These are phyloP conservation scores for Trichoderma oligosporum DNA, from an alignment of 2,329 filamentous ascomycete genomes.

Conservation along the genomic window DNA sequence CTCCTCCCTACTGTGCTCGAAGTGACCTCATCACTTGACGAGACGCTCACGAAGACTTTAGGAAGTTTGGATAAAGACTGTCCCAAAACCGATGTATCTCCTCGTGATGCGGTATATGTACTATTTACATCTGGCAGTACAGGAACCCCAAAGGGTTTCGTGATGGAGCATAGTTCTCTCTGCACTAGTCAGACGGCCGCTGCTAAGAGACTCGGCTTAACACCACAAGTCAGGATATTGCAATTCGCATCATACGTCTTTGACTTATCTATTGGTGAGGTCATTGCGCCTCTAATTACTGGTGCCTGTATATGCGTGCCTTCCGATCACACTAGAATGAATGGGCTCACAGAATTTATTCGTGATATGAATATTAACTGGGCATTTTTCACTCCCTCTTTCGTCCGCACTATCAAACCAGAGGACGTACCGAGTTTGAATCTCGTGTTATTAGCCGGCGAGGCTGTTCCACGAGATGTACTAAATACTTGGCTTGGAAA, in stretches of 20 bases:
- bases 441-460: not conserved
- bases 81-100: not conserved
- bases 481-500: not conserved
- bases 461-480: slow-evolving; percentile 5
- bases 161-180: slow-evolving; percentile 20
- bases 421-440: not conserved
- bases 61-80: not conserved
- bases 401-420: slow-evolving; percentile 7
- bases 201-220: not conserved
- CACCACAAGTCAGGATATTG: not conserved
- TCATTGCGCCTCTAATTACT: not conserved
- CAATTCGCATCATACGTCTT: slow-evolving; percentile 12
- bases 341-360: not conserved
- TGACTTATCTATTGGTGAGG: slow-evolving; percentile 4
- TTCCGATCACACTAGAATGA: slow-evolving; percentile 12
- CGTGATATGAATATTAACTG: not conserved
- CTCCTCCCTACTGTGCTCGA: not conserved
- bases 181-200: not conserved
- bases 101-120: slow-evolving; percentile 18
- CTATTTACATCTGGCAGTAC: slow-evolving; percentile 23
- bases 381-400: slow-evolving; percentile 1
- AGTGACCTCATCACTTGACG: not conserved
- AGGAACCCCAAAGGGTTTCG: slow-evolving; percentile 23
- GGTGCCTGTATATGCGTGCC: slow-evolving; percentile 11
- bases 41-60: not conserved